Base-by-base conservation (phyloP, 441 rosid genomes). In the Kokia cookei region DNA sequence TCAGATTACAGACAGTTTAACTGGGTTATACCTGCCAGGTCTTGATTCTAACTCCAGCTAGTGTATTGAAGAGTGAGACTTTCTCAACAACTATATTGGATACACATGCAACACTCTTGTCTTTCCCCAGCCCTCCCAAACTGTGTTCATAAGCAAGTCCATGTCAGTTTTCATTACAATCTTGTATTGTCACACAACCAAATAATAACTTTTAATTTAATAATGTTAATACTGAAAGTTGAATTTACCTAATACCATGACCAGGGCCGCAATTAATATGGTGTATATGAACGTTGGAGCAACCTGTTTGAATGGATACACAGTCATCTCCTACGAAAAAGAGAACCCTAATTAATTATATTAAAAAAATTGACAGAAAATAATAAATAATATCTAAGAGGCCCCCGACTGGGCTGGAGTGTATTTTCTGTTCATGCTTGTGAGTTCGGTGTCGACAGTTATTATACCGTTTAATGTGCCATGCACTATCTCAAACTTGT, bases 201-300 rank as follows among this genome's bases (percentile, higher is more conserved):
- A 32, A 32, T 32, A 5, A 32, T 32, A 32, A 32, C 37, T 32
- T 32, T 32, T 32, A 32, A 32, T 32, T 32, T 32, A 32, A 32
- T 32, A 32, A 4, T 32, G 37, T 32, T 32, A 32, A 32, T 11
- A 22, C 37, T 42, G 58, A 35, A 67, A 48, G 26, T 43, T 40
- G 8, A 58, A 4, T 64, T 63, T 64, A 92, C 97, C 98, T 94
- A 45, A 92, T 88, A 0, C 98, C 98, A 80, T 92, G 98, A 15
- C 97, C 97, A 57, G 98, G 97, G 74, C 98, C 94, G 57, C 97
- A 94, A 73, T 76, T 87, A 51, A 86, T 84, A 43, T 89, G 92
- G 78, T 90, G 97, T 42, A 94, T 75, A 75, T 92, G 90, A 50
- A 92, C 78, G 65, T 92, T 86, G 27, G 92, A 86, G 86, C 92